These are phyloP conservation scores for Silene noctiflora DNA, from an alignment of 179 eudicot species.

Conservation along the genomic window DNA sequence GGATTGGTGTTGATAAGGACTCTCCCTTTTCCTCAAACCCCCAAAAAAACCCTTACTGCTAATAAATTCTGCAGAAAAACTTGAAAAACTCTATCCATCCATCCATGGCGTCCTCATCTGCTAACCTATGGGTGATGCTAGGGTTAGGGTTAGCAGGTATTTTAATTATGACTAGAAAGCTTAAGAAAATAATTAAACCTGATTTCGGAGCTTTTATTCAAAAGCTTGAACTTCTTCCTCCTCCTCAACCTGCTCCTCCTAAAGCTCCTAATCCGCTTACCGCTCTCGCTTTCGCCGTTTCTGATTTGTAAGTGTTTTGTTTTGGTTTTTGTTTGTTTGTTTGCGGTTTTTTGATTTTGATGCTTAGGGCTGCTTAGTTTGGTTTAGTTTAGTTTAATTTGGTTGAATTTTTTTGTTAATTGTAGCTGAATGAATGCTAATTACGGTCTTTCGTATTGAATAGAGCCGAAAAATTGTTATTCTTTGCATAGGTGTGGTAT, in stretches of 20 bases:
- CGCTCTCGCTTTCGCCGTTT: conserved; percentile 72
- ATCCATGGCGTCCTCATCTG: conserved; percentile 65
- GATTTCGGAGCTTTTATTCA: conserved; percentile 82
- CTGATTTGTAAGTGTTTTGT: conserved; percentile 61
- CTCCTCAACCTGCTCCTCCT: conserved; percentile 98
- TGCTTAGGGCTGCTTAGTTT: background rate
- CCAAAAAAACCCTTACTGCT: too few relatives aligned
- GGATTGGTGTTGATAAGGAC: background rate
- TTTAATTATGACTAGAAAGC: conserved; percentile 61
- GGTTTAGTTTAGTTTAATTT: background rate
- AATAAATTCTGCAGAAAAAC: too few relatives aligned
- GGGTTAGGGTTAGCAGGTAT: conserved; percentile 93
- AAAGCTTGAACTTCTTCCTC: conserved; percentile 70
- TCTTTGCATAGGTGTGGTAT: too few relatives aligned
- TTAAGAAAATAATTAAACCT: conserved; percentile 55
- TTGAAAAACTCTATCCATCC: background rate
- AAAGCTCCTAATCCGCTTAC: conserved; percentile 93
- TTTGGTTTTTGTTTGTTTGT: background rate
- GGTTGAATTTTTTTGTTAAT: background rate
- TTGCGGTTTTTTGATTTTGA: background rate
- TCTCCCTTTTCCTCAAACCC: background rate
- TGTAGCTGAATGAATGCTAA: background rate
- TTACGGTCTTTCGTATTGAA: background rate
- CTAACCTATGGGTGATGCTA: conserved; percentile 79
- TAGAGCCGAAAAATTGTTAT: background rate